Evolutionary conservation across 2,329 filamentous ascomycete genomes (phyloP), one percentile per base, ranked within the genome.

Genomic region (Fonsecaea erecta): DNA sequence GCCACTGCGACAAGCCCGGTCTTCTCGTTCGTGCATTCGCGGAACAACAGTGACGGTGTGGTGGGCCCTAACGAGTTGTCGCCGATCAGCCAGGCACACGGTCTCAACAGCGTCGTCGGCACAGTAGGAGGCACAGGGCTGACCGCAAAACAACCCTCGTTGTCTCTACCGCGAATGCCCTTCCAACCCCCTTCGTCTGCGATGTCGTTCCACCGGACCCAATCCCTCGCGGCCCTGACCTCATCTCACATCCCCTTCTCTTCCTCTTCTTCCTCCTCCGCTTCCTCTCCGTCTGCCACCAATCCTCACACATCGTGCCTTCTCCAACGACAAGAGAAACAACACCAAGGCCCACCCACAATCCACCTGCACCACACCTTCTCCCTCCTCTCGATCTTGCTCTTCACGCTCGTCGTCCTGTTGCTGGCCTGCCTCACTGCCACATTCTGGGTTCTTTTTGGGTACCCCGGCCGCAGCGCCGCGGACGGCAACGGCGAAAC

Each of bases 401-500:
- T 52, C 32, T 24, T 62, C 32, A 52, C 67, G 3, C 21, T 52
- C 7, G 26, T 69, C 3, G 37, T 59, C 2, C 52, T 71, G 51
- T 35, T 70, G 32, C 53, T 67, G 14, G 65, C 69, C 3, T 11
- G 65, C 16, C 55, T 69, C 48, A 60, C 70, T 2, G 56, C 60
- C 16, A 59, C 65, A 12, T 60, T 71, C 51, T 73, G 71, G 71
- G 64, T 72, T 43, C 40, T 73, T 18, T 69, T 73, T 54, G 71
- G 71, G 9, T 55, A 70, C 12, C 71, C 71, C 2, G 71, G 71
- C 21, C 56, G 64, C 9, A 58, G 61, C 12, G 56, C 64, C 34
- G 59, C 60, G 24, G 56, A 62, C 46, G 64, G 68, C 21, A 59
- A 65, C 34, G 63, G 62, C 51, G 46, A 21, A 4, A 64, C 63